Base-by-base conservation (phyloP, 768 basidiomycete genomes). In the Termitomyces sp. region DNA sequence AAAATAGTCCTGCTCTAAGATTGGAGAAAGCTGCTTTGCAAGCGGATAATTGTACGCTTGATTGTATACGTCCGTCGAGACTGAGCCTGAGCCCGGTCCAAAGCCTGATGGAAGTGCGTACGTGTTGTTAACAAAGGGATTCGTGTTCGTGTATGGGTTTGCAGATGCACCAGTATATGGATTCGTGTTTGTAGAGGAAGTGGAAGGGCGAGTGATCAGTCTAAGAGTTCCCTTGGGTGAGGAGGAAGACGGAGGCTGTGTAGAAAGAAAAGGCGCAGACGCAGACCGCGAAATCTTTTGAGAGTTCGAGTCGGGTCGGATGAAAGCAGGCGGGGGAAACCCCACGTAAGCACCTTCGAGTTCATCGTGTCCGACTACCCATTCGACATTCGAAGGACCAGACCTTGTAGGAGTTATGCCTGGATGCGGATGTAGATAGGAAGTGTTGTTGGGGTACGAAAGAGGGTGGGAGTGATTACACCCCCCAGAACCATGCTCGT, bases 1-100 rank as follows among this genome's bases (percentile, higher is more conserved):
- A 55, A 83, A 65, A 63, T 86, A 86, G 54, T 86, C 83, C 61
- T 80, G 80, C 69, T 88, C 87, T 9, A 76, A 77, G 41, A 88
- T 87, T 0, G 87, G 86, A 1, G 86, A 86, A 37, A 88, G 77
- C 46, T 79, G 85, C 65, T 76, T 76, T 26, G 71, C 74, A 77
- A 56, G 58, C 2, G 76, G 74, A 50, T 76, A 75, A 56, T 67
- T 67, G 48, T 74, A 73, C 4, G 73, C 72, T 46, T 68, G 60
- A 5, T 65, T 70, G 62, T 71, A 76, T 1, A 74, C 69, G 53
- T 76, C 74, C 5, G 71, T 69, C 48, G 52, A 54, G 29, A 54
- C 42, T n/a, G 50, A 26, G 8, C 42, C 41, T 20, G 18, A 18
- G 41, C 16, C 27, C 12, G 36, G 18, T 50, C 34, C 24, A 0